Percentiles rank a stretch among this genome's conserved stretches.
These are phyloP conservation scores for Oryza officinalis DNA, from an alignment of 176 grass and related monocot species.

Conservation along the genomic window DNA sequence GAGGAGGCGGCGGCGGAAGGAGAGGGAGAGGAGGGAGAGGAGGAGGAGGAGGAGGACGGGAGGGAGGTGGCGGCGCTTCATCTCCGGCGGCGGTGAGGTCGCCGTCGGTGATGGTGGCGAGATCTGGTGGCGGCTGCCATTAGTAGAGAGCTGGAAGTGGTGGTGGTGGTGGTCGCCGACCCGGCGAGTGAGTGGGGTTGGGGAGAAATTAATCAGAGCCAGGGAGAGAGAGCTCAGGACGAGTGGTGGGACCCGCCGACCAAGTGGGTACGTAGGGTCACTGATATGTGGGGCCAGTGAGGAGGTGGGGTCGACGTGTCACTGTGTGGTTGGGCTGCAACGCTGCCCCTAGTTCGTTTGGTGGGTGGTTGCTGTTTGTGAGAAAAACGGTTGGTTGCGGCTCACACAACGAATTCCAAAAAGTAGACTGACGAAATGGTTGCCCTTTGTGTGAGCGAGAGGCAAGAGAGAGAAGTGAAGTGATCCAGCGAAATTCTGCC, in stretches of 20 bases:
- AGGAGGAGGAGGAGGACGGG: not conserved
- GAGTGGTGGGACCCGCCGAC: not conserved
- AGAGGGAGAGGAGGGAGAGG: constrained; percentile 35
- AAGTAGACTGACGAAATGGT: not conserved
- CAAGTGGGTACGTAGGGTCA: not conserved
- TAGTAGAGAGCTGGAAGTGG: constrained; percentile 31
- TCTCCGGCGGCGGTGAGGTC: not conserved
- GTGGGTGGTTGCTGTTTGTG: not conserved
- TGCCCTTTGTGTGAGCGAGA: too few species aligned
- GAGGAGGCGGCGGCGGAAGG: constrained; percentile 11
- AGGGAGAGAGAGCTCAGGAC: not conserved
- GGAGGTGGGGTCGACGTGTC: constrained; percentile 20
- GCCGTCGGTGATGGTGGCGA: not conserved
- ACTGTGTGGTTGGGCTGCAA: not conserved
- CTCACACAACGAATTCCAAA: not conserved
- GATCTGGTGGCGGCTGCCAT: constrained; percentile 26
- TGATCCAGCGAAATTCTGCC: not conserved
- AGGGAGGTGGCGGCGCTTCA: constrained; percentile 31
- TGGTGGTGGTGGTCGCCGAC: constrained; percentile 24
- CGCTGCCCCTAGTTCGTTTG: not conserved
- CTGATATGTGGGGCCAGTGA: constrained; percentile 2
- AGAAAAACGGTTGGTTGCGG: constrained; percentile 10
- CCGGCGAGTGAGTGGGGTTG: constrained; percentile 20
- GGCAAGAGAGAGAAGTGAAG: not conserved
- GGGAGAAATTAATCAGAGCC: not conserved